Evolutionary conservation across 805 yeast species (phyloP).

Genomic region (Teunomyces atbi): DNA sequence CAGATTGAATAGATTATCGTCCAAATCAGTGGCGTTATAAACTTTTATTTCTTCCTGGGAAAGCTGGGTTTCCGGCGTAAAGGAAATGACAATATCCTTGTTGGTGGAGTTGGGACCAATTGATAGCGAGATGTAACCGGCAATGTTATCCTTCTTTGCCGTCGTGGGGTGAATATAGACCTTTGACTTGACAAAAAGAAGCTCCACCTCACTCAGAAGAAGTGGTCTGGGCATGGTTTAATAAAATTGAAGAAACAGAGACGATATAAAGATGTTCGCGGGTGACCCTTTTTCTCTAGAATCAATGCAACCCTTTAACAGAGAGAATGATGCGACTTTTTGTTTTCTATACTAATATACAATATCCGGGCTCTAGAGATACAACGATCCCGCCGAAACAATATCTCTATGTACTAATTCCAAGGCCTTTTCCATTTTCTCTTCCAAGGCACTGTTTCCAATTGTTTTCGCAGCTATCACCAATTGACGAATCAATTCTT

Average conservation of each 20-base stretch:
- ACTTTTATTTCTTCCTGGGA: conserved; percentile 43
- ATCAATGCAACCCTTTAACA: neutral
- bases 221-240: conserved; percentile 4
- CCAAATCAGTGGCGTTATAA: conserved; percentile 52
- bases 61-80: conserved; percentile 60
- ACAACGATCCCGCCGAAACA: conserved; percentile 94
- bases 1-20: conserved; percentile 23
- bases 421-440: conserved; percentile 83
- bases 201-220: conserved; percentile 38
- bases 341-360: neutral
- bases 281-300: neutral
- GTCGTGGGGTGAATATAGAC: conserved; percentile 83
- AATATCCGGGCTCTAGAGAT: conserved; percentile 40
- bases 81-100: conserved; percentile 60
- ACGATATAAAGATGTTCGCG: neutral
- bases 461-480: conserved; percentile 90
- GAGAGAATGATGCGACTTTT: neutral
- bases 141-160: conserved; percentile 68
- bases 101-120: conserved; percentile 51
- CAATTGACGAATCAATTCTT: conserved; percentile 89
- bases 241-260: neutral
- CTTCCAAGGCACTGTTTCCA: conserved; percentile 83
- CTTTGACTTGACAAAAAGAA: conserved; percentile 59
- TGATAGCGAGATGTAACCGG: conserved; percentile 72
- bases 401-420: conserved; percentile 92